Conservation (phyloP, 768 basidiomycete genomes). For the Hebeloma cylindrosporum region DNA sequence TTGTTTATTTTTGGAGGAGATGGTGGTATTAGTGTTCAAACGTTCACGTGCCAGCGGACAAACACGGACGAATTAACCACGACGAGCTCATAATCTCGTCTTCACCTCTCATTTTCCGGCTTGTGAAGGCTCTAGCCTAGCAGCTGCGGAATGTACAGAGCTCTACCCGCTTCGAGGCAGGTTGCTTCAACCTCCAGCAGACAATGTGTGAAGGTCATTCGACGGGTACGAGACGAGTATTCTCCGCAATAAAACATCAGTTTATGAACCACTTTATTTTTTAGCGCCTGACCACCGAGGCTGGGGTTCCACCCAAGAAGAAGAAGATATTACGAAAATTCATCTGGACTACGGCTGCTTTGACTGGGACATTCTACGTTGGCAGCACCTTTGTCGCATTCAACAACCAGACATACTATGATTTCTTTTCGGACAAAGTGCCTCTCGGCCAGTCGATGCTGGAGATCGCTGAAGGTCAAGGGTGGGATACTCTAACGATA, state of each 20-base stretch:
- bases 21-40: too few relatives aligned
- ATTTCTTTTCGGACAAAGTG: constrained; percentile 79
- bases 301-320: constrained; percentile 43
- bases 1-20: too few relatives aligned
- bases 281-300: constrained; percentile 66
- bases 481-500: constrained; percentile 76
- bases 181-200: constrained; percentile 45
- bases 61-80: constrained; percentile 33
- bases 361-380: constrained; percentile 77
- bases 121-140: constrained; percentile 21
- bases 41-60: constrained; percentile 33
- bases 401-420: constrained; percentile 76
- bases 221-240: constrained; percentile 49
- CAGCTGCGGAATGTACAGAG: constrained; percentile 51
- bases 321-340: constrained; percentile 56
- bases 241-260: constrained; percentile 6
- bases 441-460: constrained; percentile 78
- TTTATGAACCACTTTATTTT: constrained; percentile 8
- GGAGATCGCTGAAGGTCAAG: constrained; percentile 75
- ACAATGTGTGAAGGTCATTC: constrained; percentile 49
- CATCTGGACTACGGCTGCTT: constrained; percentile 65
- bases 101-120: constrained; percentile 12
- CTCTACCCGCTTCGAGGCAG: constrained; percentile 55
- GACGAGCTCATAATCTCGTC: constrained; percentile 11
- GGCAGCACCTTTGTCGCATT: constrained; percentile 79